Percentiles rank a stretch among this genome's conserved stretches.
phyloP scores from a whole-genome alignment of 306 rosid species.

The Hippophae rhamnoides region DNA sequence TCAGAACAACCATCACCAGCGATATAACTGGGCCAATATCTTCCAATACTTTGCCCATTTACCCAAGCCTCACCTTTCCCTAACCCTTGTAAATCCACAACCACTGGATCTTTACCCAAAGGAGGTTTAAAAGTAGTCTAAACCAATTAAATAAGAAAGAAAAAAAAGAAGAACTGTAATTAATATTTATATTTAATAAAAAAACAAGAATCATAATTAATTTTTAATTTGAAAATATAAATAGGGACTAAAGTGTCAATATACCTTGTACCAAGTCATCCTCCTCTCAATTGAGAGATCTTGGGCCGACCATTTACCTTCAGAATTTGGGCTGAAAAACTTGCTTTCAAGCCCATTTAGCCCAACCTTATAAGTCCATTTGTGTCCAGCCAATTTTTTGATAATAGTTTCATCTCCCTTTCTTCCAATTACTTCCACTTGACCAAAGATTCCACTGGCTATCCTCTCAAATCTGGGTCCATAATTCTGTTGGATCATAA shows the following conservation, averaged over 20 bases:
- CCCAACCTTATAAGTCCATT: constrained; percentile 40
- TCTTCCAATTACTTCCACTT: constrained; percentile 22
- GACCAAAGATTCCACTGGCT: constrained; percentile 33
- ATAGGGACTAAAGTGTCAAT: too few relatives aligned
- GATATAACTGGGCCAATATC: constrained; percentile 38
- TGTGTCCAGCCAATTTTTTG: constrained; percentile 33
- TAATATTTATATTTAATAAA: background rate
- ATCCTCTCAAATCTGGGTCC: constrained; percentile 29
- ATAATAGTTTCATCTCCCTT: constrained; percentile 34
- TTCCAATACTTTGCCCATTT: constrained; percentile 35
- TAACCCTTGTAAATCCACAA: constrained; percentile 33
- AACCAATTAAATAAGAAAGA: too few relatives aligned
- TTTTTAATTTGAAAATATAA: background rate
- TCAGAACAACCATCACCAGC: constrained; percentile 33
- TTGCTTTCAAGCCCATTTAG: constrained; percentile 27
- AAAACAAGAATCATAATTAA: background rate
- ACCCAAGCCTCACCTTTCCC: constrained; percentile 50
- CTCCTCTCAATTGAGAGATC: constrained; percentile 20
- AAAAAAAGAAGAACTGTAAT: too few relatives aligned
- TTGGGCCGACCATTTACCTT: constrained; percentile 25
- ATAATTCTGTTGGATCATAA: constrained; percentile 22
- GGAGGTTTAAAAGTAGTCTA: constrained; percentile 54
- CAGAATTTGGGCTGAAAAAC: constrained; percentile 17
- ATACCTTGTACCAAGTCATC: constrained; percentile 60
- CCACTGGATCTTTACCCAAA: constrained; percentile 32